phyloP scores from a whole-genome alignment of 2,329 filamentous ascomycete species.

The Huntiella abstrusa region DNA sequence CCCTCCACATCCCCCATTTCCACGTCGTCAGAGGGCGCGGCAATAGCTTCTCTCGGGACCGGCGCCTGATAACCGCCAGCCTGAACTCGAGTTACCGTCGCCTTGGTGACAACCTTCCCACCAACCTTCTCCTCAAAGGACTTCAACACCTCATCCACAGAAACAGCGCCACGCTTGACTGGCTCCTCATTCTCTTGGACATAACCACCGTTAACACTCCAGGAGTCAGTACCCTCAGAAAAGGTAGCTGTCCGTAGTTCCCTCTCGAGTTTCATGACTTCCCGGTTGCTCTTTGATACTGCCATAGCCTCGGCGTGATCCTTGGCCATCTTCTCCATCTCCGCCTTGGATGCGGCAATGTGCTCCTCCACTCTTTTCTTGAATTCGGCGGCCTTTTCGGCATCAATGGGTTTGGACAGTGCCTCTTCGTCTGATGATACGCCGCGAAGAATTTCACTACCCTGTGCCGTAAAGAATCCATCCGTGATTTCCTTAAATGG shows the following conservation, averaged over 20 bases:
- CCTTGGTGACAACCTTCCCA: slow-evolving; percentile 43
- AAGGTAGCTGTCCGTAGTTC: slow-evolving; percentile 50
- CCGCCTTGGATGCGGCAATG: slow-evolving; percentile 52
- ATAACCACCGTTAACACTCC: slow-evolving; percentile 39
- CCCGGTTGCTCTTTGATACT: slow-evolving; percentile 50
- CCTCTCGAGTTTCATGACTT: slow-evolving; percentile 56
- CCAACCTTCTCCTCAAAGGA: slow-evolving; percentile 56
- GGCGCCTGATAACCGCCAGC: slow-evolving; percentile 55
- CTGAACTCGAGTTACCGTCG: slow-evolving; percentile 51
- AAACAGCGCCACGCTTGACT: slow-evolving; percentile 16
- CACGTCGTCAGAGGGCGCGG: slow-evolving; percentile 33
- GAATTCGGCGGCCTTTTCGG: slow-evolving; percentile 68
- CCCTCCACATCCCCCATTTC: slow-evolving; percentile 43
- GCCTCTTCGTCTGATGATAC: slow-evolving; percentile 30
- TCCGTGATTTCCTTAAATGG: slow-evolving; percentile 66
- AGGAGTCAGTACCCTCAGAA: slow-evolving; percentile 38
- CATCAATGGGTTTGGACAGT: slow-evolving; percentile 45
- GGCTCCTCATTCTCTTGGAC: slow-evolving; percentile 27
- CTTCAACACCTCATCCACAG: slow-evolving; percentile 52
- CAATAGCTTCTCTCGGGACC: slow-evolving; percentile 25
- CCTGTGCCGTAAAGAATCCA: slow-evolving; percentile 58
- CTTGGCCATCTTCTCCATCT: slow-evolving; percentile 70
- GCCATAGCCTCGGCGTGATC: slow-evolving; percentile 60
- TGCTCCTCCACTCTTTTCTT: slow-evolving; percentile 57
- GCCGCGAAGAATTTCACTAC: slow-evolving; percentile 26